phyloP scores from a whole-genome alignment of 106 monocot genomes.

The Dendrobium nobile region DNA sequence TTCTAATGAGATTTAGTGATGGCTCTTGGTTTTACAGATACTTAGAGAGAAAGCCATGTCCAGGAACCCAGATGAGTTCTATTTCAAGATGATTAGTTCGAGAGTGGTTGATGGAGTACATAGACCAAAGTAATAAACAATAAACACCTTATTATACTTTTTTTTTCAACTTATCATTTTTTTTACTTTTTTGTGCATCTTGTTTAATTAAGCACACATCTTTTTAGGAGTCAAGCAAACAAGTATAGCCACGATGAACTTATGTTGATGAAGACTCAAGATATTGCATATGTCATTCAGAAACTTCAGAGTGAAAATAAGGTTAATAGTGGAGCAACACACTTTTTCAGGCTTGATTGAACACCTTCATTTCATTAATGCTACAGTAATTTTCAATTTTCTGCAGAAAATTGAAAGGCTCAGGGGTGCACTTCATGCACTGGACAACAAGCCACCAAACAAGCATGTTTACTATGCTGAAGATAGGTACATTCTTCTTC shows the following conservation, averaged over 20 bases:
- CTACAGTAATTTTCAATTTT: neutral
- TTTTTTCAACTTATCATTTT: neutral
- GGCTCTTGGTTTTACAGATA: slow-evolving; percentile 35
- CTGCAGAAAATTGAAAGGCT: slow-evolving; percentile 85
- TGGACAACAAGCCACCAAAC: slow-evolving; percentile 49
- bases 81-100: slow-evolving; percentile 87
- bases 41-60: slow-evolving; percentile 77
- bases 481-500: slow-evolving; percentile 45
- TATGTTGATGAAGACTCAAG: slow-evolving; percentile 90
- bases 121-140: slow-evolving; percentile 35
- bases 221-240: slow-evolving; percentile 63
- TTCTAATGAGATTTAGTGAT: neutral
- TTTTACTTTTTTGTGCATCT: neutral
- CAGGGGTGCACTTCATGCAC: slow-evolving; percentile 54
- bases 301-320: slow-evolving; percentile 92
- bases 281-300: slow-evolving; percentile 76
- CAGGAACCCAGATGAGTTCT: slow-evolving; percentile 94
- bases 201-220: neutral
- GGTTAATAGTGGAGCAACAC: slow-evolving; percentile 19
- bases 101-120: slow-evolving; percentile 68
- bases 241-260: slow-evolving; percentile 77
- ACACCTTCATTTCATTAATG: neutral
- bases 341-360: neutral
- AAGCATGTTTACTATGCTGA: slow-evolving; percentile 89
- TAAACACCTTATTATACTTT: neutral